Conservation (phyloP, 768 basidiomycete species). For the Russula emetica region DNA sequence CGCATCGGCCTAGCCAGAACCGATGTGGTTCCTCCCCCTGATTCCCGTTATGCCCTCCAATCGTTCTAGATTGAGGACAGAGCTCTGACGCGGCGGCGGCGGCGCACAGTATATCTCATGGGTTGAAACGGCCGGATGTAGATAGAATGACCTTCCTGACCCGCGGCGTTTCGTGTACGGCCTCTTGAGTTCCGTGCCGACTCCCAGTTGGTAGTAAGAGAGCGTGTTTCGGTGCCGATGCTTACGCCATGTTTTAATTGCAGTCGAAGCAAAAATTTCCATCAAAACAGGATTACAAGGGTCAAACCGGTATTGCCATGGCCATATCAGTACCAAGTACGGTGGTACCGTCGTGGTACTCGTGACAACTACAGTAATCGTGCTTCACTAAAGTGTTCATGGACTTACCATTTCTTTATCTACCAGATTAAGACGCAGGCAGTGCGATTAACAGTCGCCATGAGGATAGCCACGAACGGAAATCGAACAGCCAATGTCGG, state of each 20-base stretch:
- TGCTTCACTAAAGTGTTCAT: neutral
- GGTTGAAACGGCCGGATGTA: neutral
- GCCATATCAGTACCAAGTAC: neutral
- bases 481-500: neutral
- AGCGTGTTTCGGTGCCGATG: neutral
- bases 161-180: conserved; percentile 16
- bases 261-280: neutral
- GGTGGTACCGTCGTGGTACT: neutral
- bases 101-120: neutral
- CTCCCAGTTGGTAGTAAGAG: neutral
- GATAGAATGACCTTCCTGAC: conserved; percentile 9
- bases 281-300: neutral
- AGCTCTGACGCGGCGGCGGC: conserved; percentile 1
- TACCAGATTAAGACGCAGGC: neutral
- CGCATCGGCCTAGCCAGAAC: neutral
- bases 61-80: neutral
- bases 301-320: neutral
- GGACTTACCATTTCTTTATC: conserved; percentile 3
- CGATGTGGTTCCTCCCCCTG: neutral
- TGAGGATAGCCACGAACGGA: neutral
- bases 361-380: neutral
- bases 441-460: conserved; percentile 9
- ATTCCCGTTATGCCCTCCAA: neutral
- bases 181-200: conserved; percentile 10
- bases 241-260: neutral